Evolutionary conservation across 495 filamentous ascomycete species (phyloP).

Genomic region (Aspergillus saccharolyticus): DNA sequence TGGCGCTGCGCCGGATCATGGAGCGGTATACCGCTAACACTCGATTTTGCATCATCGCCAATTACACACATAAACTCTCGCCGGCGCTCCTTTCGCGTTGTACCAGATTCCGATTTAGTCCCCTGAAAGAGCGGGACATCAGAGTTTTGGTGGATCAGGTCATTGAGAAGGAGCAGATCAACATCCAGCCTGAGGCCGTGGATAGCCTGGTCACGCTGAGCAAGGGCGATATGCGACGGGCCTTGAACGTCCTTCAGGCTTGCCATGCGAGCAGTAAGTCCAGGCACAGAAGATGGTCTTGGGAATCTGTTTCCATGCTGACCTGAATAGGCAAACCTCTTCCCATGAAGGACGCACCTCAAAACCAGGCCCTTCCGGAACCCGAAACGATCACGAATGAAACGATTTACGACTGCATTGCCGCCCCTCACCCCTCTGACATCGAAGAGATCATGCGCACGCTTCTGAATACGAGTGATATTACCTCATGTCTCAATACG

Average conservation of each 20-base stretch:
- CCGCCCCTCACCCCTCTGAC: conserved; percentile 85
- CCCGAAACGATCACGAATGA: conserved; percentile 80
- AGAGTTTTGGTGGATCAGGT: conserved; percentile 79
- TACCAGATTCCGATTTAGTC: conserved; percentile 92
- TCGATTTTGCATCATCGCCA: conserved; percentile 96
- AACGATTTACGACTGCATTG: conserved; percentile 96
- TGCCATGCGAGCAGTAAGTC: conserved; percentile 84
- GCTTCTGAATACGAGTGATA: conserved; percentile 74
- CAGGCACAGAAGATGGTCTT: background rate
- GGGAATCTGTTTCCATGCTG: background rate
- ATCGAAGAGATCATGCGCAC: conserved; percentile 80
- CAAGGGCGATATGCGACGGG: conserved; percentile 93
- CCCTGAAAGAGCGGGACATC: conserved; percentile 84
- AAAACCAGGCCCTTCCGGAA: conserved; percentile 46
- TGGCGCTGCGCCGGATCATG: conserved; percentile 96
- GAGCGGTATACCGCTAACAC: conserved; percentile 99
- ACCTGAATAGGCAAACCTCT: conserved; percentile 57
- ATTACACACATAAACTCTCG: conserved; percentile 98
- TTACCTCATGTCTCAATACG: conserved; percentile 78
- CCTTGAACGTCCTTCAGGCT: conserved; percentile 92
- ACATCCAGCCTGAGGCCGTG: conserved; percentile 72
- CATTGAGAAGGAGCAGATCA: conserved; percentile 78
- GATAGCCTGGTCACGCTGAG: conserved; percentile 80
- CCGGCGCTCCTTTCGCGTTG: conserved; percentile 89
- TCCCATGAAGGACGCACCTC: conserved; percentile 57